Percentiles rank a stretch among this genome's conserved stretches.
These are phyloP conservation scores for Tricholoma furcatifolium DNA, from an alignment of 768 basidiomycete genomes.

Conservation along the genomic window DNA sequence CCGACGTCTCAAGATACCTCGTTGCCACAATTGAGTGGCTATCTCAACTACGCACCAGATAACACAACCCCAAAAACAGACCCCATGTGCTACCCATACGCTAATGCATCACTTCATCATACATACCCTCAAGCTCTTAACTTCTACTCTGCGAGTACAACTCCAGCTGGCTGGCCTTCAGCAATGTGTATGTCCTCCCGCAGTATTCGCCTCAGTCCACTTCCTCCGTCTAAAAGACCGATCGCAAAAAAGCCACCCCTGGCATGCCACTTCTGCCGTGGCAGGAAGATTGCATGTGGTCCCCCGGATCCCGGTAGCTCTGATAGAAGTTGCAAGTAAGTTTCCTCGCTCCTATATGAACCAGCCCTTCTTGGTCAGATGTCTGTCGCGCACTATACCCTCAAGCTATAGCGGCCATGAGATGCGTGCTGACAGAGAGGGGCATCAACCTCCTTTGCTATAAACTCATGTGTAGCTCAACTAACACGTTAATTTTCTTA, in stretches of 20 bases:
- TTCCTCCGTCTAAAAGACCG: conserved; percentile 27
- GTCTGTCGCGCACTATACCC: conserved; percentile 8
- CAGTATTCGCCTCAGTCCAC: conserved; percentile 24
- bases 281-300: conserved; percentile 69
- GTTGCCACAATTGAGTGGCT: conserved; percentile 1
- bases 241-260: conserved; percentile 56
- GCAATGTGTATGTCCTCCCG: conserved; percentile 16
- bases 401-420: conserved; percentile 11
- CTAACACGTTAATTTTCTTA: conserved; percentile 27
- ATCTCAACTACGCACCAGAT: background rate
- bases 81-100: background rate
- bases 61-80: background rate
- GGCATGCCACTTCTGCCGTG: conserved; percentile 65
- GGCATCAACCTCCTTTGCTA: conserved; percentile 6
- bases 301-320: conserved; percentile 51
- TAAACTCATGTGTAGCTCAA: conserved; percentile 8
- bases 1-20: conserved; percentile 6
- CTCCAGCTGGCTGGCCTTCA: conserved; percentile 13
- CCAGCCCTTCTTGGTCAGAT: conserved; percentile 2
- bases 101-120: conserved; percentile 4
- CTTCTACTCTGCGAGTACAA: conserved; percentile 6
- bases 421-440: conserved; percentile 6
- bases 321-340: conserved; percentile 68
- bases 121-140: conserved; percentile 1
- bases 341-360: conserved; percentile 17